phyloP scores from a whole-genome alignment of 805 yeast genomes.

The Brettanomyces anomalus region DNA sequence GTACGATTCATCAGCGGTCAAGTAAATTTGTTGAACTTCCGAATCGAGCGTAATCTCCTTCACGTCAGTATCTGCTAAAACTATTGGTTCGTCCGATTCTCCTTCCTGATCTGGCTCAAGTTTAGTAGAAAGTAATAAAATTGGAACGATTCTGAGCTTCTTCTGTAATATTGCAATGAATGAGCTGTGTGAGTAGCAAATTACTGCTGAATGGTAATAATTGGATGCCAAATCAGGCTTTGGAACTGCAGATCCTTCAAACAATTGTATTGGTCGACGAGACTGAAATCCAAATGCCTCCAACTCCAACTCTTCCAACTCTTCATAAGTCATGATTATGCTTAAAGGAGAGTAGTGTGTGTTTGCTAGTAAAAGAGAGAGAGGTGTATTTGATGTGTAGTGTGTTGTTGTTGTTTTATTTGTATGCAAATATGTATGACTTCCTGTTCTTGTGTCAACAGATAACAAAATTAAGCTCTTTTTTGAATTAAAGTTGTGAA shows the following conservation, averaged over 20 bases:
- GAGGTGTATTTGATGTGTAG: no score
- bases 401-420: no score
- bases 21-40: constrained; percentile 12
- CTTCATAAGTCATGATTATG: constrained; percentile 4
- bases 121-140: constrained; percentile 9
- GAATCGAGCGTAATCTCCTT: not conserved
- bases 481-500: no score
- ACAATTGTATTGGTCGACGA: constrained; percentile 18
- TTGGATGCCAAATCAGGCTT: not conserved
- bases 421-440: no score
- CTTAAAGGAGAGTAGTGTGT: no score
- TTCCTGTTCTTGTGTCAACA: no score
- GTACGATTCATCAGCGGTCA: constrained; percentile 14
- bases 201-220: constrained; percentile 13
- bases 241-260: constrained; percentile 4
- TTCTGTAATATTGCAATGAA: constrained; percentile 15
- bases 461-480: no score
- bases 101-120: constrained; percentile 10
- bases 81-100: constrained; percentile 3
- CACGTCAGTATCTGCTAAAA: not conserved
- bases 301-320: constrained; percentile 11
- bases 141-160: constrained; percentile 13
- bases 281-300: constrained; percentile 24
- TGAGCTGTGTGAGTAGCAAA: constrained; percentile 11
- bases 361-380: no score